phyloP scores from a whole-genome alignment of 192 early-diverging fungal species.

The Entomortierella parvispora region DNA sequence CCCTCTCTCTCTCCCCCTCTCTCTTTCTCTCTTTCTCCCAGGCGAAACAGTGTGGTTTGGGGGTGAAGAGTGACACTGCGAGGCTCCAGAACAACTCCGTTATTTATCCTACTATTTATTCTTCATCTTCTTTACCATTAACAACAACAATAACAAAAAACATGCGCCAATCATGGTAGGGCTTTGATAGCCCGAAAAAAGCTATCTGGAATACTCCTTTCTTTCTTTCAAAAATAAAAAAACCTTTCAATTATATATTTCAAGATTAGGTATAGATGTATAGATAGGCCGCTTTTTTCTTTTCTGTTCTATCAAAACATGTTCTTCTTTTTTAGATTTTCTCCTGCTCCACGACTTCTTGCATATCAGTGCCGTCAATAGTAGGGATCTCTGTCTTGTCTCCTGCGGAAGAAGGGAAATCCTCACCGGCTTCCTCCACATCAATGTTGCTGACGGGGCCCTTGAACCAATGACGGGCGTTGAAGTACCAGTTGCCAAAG shows the following conservation, averaged over 20 bases:
- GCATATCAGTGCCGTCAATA: neutral
- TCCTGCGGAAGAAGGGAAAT: too few species aligned
- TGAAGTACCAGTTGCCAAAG: conserved; percentile 54
- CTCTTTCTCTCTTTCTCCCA: neutral
- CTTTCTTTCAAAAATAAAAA: conserved; percentile 1
- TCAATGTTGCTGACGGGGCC: conserved; percentile 54
- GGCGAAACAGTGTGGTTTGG: neutral
- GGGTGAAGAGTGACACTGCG: neutral
- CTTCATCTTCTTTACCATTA: too few species aligned
- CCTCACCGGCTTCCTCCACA: conserved; percentile 29
- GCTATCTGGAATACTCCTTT: conserved; percentile 17
- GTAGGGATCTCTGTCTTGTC: conserved; percentile 10
- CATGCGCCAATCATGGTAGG: neutral
- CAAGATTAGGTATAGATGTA: neutral
- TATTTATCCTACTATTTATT: too few species aligned
- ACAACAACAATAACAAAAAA: too few species aligned
- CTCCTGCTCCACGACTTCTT: neutral
- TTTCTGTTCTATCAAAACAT: too few species aligned
- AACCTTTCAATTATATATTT: neutral
- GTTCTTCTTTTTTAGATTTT: conserved; percentile 1
- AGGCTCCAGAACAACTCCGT: too few species aligned
- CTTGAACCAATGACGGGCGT: conserved; percentile 54
- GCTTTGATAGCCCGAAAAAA: conserved; percentile 11
- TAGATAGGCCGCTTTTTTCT: too few species aligned
- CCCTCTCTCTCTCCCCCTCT: neutral